Conservation (phyloP, 1,284 basidiomycete genomes). For the Pterula multifida region DNA sequence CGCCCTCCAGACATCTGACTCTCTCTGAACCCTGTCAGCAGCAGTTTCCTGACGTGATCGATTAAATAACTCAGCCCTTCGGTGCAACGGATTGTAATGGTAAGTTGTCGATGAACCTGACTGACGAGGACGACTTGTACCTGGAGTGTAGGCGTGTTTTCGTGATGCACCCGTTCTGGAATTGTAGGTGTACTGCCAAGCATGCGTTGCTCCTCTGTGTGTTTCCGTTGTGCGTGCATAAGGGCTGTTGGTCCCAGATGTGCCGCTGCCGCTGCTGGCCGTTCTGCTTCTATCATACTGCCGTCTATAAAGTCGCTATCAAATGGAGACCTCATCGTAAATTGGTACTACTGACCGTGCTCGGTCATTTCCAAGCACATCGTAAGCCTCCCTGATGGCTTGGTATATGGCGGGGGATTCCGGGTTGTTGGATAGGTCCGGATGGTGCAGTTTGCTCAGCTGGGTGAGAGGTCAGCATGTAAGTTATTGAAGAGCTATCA, state of each 20-base stretch:
- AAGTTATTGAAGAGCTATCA: too few species aligned
- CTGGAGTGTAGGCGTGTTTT: not conserved
- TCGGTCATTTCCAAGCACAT: not conserved
- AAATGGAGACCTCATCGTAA: too few species aligned
- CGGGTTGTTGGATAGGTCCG: not conserved
- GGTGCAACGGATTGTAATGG: not conserved
- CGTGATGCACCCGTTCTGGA: not conserved
- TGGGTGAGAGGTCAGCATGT: too few species aligned
- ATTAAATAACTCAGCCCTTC: not conserved
- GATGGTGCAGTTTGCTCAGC: not conserved
- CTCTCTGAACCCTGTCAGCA: not conserved
- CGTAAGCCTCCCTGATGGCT: not conserved
- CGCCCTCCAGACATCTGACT: slow-evolving; percentile 1
- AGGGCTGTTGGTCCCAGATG: not conserved
- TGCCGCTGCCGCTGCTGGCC: not conserved
- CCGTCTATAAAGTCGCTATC: not conserved
- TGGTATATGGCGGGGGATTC: not conserved
- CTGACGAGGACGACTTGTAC: not conserved
- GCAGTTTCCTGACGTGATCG: not conserved
- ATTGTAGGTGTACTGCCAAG: not conserved
- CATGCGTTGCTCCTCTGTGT: not conserved
- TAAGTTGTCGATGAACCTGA: not conserved
- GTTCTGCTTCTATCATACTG: not conserved
- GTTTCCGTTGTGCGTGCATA: not conserved
- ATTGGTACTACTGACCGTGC: not conserved